Evolutionary conservation across 495 filamentous ascomycete species (phyloP).

Genomic region (Aspergillus mulundensis): DNA sequence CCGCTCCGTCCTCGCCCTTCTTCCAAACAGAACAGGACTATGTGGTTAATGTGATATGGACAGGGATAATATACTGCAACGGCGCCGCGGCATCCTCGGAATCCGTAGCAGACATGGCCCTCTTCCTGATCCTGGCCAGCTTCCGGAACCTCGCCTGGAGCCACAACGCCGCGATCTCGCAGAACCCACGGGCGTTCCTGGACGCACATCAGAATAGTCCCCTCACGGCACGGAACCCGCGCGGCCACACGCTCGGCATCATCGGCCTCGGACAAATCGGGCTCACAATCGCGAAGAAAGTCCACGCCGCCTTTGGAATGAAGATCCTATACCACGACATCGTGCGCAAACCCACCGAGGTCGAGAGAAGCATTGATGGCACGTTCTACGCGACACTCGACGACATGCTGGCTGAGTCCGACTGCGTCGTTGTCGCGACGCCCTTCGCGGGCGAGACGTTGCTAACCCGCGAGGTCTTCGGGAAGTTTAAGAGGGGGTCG

Average conservation of each 20-base stretch:
- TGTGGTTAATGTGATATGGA: not conserved
- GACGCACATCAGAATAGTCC: constrained; percentile 57
- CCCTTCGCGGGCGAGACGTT: constrained; percentile 58
- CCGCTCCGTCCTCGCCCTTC: not conserved
- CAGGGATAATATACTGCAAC: constrained; percentile 71
- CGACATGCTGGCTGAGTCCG: constrained; percentile 48
- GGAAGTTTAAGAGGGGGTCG: constrained; percentile 50
- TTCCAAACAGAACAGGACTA: no score
- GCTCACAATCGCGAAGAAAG: constrained; percentile 60
- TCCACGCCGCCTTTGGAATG: constrained; percentile 60
- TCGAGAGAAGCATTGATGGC: constrained; percentile 32
- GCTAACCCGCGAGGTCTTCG: constrained; percentile 48
- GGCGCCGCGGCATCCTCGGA: constrained; percentile 64
- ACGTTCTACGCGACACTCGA: constrained; percentile 51
- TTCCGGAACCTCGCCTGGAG: constrained; percentile 64
- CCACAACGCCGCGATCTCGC: constrained; percentile 38
- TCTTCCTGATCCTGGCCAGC: constrained; percentile 60
- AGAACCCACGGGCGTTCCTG: constrained; percentile 40
- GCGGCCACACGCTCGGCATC: constrained; percentile 48
- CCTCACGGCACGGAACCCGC: constrained; percentile 50
- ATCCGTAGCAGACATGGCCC: constrained; percentile 56
- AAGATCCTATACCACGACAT: constrained; percentile 65
- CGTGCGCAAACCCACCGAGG: constrained; percentile 45
- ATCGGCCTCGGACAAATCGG: constrained; percentile 70
- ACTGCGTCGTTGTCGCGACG: constrained; percentile 66